Conservation (phyloP, 1,284 basidiomycete genomes). For the Ceratobasidium sp. region DNA sequence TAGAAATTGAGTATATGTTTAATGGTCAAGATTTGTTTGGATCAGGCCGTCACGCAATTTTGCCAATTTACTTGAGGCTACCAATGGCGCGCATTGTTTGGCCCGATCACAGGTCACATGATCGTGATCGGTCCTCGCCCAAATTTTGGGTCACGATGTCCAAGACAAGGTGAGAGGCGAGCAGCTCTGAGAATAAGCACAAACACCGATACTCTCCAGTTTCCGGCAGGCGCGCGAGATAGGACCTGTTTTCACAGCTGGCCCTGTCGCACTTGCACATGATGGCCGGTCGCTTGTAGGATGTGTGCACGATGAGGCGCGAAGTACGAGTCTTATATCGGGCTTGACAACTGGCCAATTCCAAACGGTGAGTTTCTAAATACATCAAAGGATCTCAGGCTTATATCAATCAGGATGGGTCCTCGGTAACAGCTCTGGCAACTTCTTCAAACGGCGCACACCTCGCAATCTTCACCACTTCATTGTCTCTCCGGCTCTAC, state of each 20-base stretch:
- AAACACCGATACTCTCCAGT: constrained; percentile 55
- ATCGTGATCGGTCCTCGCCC: background rate
- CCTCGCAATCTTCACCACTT: constrained; percentile 74
- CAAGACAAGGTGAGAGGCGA: constrained; percentile 35
- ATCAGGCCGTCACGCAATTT: no score
- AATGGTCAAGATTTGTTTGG: no score
- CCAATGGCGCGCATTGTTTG: constrained; percentile 12
- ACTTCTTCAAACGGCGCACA: constrained; percentile 47
- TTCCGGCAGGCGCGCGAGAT: constrained; percentile 78
- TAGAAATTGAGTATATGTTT: no score
- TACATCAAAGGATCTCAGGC: background rate
- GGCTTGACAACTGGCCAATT: constrained; percentile 84
- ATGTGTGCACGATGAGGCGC: constrained; percentile 85
- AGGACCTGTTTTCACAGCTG: constrained; percentile 86
- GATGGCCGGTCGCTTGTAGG: constrained; percentile 87
- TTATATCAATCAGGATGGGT: constrained; percentile 58
- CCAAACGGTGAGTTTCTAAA: constrained; percentile 71
- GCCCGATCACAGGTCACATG: constrained; percentile 18
- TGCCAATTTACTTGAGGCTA: background rate
- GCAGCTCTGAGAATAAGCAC: background rate
- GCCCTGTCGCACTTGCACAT: constrained; percentile 81
- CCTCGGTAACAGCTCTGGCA: constrained; percentile 61
- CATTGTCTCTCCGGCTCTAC: constrained; percentile 65
- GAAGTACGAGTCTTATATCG: constrained; percentile 81
- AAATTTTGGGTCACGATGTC: constrained; percentile 45